Percentiles rank a stretch among this genome's conserved stretches.
phyloP scores from a whole-genome alignment of 106 monocot species.

The Ottelia alismoides region DNA sequence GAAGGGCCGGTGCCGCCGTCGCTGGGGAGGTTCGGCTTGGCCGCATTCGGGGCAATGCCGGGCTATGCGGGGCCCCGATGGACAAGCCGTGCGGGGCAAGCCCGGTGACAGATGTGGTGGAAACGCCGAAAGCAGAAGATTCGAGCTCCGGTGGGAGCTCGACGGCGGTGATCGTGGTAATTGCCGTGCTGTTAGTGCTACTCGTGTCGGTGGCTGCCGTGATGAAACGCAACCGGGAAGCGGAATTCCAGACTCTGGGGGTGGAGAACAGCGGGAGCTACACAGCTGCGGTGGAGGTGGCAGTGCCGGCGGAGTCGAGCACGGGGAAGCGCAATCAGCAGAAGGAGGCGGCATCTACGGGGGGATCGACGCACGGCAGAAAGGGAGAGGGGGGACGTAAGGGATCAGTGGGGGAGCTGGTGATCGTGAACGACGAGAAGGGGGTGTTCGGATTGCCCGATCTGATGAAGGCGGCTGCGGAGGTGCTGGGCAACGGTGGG shows the following conservation, averaged over 20 bases:
- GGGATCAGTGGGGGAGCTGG: constrained; percentile 13
- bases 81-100: constrained; percentile 1
- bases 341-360: not conserved
- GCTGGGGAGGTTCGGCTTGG: constrained; percentile 32
- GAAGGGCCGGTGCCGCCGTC: constrained; percentile 24
- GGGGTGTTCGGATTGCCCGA: constrained; percentile 47
- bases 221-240: not conserved
- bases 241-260: not conserved
- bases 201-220: constrained; percentile 3
- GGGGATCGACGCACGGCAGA: not conserved
- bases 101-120: constrained; percentile 6
- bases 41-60: constrained; percentile 42
- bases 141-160: constrained; percentile 11
- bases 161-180: constrained; percentile 23
- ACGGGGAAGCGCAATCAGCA: not conserved
- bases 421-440: constrained; percentile 38
- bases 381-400: too few species aligned
- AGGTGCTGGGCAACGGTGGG: constrained; percentile 67
- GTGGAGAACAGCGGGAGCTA: constrained; percentile 2
- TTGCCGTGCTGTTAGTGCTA: constrained; percentile 4
- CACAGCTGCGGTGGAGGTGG: not conserved
- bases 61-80: constrained; percentile 26
- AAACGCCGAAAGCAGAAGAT: too few species aligned
- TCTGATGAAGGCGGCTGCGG: constrained; percentile 87
- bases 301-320: not conserved